These are phyloP conservation scores for Aspergillus fijiensis DNA, from an alignment of 2,329 filamentous ascomycete species.

Conservation along the genomic window DNA sequence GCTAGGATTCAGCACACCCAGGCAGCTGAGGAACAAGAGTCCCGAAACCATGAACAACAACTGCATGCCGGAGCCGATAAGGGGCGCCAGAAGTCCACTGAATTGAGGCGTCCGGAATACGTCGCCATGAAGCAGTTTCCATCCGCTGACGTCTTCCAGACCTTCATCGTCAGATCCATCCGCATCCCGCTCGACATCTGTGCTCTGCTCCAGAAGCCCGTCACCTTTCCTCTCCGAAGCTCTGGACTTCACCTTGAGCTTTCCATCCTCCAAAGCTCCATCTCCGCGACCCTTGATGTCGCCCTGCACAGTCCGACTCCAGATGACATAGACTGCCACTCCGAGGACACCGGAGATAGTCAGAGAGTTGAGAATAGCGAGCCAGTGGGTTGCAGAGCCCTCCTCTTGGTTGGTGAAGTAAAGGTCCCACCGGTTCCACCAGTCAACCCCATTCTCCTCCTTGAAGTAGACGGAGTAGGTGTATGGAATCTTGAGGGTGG, in stretches of 20 bases:
- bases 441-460: constrained; percentile 76
- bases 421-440: constrained; percentile 81
- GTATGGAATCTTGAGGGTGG: constrained; percentile 72
- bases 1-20: constrained; percentile 79
- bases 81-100: constrained; percentile 72
- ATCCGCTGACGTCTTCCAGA: constrained; percentile 77
- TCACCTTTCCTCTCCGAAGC: constrained; percentile 56
- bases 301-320: constrained; percentile 72
- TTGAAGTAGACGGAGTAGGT: constrained; percentile 90
- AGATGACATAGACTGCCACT: constrained; percentile 75
- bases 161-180: constrained; percentile 68
- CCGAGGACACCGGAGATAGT: constrained; percentile 79
- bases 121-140: constrained; percentile 86
- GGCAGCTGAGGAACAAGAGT: constrained; percentile 68
- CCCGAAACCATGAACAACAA: constrained; percentile 77
- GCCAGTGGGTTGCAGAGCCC: constrained; percentile 78
- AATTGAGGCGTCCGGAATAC: constrained; percentile 74
- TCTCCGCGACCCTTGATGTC: constrained; percentile 77
- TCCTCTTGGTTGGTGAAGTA: constrained; percentile 89
- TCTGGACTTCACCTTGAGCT: constrained; percentile 52
- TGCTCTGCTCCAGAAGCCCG: constrained; percentile 59
- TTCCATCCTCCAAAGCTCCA: constrained; percentile 64
- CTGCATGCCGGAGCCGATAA: constrained; percentile 84
- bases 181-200: constrained; percentile 52
- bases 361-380: constrained; percentile 83